These are phyloP conservation scores for Plasmodium chabaudi DNA, from an alignment of 169 alveolate species.

Conservation along the genomic window DNA sequence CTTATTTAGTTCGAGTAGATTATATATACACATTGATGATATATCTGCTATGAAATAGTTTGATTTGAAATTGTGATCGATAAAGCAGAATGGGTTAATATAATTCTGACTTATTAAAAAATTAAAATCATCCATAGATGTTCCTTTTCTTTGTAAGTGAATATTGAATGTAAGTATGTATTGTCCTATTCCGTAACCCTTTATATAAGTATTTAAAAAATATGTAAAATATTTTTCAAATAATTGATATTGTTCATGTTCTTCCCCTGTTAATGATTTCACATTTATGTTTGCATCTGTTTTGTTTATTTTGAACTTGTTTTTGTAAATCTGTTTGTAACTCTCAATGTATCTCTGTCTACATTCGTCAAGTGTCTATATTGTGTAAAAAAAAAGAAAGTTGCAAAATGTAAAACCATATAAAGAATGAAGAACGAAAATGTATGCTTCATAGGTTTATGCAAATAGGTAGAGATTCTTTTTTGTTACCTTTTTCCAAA, in stretches of 20 bases:
- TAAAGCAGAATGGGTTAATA: constrained; percentile 87
- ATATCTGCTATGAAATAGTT: constrained; percentile 78
- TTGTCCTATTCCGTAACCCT: constrained; percentile 84
- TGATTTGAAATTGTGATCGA: constrained; percentile 77
- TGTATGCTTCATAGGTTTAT: too few species aligned
- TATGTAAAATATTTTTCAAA: constrained; percentile 75
- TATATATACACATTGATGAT: constrained; percentile 72
- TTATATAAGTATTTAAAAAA: constrained; percentile 77
- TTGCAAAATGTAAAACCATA: not conserved
- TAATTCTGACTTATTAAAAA: constrained; percentile 84
- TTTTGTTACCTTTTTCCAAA: constrained; percentile 62
- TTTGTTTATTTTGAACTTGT: constrained; percentile 63
- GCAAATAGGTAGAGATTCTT: not conserved
- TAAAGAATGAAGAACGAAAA: too few species aligned
- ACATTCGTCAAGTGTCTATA: constrained; percentile 23
- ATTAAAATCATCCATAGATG: constrained; percentile 89
- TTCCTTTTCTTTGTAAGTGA: constrained; percentile 90
- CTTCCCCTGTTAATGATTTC: constrained; percentile 34
- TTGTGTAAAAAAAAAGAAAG: not conserved
- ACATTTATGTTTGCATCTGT: constrained; percentile 11
- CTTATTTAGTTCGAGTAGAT: constrained; percentile 75
- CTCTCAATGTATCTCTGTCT: constrained; percentile 59
- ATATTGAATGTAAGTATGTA: constrained; percentile 82
- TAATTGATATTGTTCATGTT: constrained; percentile 78
- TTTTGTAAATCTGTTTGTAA: constrained; percentile 65